phyloP scores from a whole-genome alignment of 768 basidiomycete genomes.

The Leccinum subtestaceum region DNA sequence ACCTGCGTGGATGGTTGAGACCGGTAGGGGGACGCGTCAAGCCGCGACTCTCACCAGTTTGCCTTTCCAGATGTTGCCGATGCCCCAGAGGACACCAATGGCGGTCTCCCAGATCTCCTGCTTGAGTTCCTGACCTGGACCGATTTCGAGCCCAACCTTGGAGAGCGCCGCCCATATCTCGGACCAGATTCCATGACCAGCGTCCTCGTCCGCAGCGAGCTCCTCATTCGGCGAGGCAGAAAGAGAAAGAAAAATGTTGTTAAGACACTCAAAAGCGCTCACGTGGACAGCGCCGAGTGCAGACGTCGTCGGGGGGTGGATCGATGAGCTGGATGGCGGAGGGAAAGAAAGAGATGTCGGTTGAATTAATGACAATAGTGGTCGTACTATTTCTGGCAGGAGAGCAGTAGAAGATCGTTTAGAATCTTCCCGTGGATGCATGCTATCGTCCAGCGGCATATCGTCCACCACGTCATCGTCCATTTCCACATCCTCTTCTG shows the following conservation, averaged over 20 bases:
- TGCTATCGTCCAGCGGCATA: constrained; percentile 11
- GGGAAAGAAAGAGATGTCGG: constrained; percentile 84
- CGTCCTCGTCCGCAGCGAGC: constrained; percentile 44
- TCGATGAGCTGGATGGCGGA: constrained; percentile 62
- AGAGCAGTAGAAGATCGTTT: constrained; percentile 33
- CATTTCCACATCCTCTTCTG: constrained; percentile 14
- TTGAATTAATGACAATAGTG: constrained; percentile 65
- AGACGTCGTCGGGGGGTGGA: constrained; percentile 87
- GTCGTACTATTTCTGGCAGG: constrained; percentile 61
- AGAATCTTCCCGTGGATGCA: constrained; percentile 16
- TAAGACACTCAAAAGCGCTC: constrained; percentile 83
- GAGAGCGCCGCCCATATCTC: constrained; percentile 62
- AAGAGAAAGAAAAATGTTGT: constrained; percentile 82
- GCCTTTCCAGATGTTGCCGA: constrained; percentile 75
- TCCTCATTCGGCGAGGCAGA: constrained; percentile 45
- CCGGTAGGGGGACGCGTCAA: not conserved
- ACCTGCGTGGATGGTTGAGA: constrained; percentile 34
- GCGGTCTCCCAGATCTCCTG: constrained; percentile 77
- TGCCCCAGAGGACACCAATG: constrained; percentile 83
- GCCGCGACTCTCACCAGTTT: constrained; percentile 45
- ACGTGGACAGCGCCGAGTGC: constrained; percentile 81
- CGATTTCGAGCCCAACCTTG: constrained; percentile 56
- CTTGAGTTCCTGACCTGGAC: constrained; percentile 63
- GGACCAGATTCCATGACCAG: constrained; percentile 59
- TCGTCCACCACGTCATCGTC: constrained; percentile 7